These are phyloP conservation scores for Flaveria sonorensis DNA, from an alignment of 129 eudicot species.

Conservation along the genomic window DNA sequence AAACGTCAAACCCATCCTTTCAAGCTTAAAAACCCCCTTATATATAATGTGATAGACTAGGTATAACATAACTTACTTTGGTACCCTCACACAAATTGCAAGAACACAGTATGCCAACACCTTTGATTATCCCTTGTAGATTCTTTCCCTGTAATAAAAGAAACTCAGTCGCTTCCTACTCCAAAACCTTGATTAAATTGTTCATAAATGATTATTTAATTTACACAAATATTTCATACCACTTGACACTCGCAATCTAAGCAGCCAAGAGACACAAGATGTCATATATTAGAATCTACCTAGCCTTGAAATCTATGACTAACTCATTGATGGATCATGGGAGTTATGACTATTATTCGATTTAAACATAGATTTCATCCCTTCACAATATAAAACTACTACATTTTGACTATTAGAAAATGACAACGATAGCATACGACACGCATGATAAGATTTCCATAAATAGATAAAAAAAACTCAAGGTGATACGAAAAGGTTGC, in stretches of 20 bases:
- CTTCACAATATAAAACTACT: background rate
- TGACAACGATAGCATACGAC: background rate
- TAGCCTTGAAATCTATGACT: no score
- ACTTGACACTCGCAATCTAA: background rate
- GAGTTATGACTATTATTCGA: background rate
- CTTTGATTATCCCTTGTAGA: constrained; percentile 73
- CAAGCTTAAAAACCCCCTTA: constrained; percentile 11
- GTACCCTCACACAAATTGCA: constrained; percentile 74
- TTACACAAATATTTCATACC: background rate
- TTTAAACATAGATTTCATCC: constrained; percentile 1
- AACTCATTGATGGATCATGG: no score
- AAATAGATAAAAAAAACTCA: no score
- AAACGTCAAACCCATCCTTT: constrained; percentile 7
- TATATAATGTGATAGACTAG: background rate
- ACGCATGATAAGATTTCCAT: background rate
- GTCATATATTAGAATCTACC: background rate
- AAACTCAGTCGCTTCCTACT: background rate
- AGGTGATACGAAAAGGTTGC: background rate
- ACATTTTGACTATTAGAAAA: background rate
- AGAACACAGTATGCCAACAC: constrained; percentile 75
- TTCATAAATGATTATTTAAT: constrained; percentile 1
- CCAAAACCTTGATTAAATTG: constrained; percentile 8
- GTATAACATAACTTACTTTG: constrained; percentile 53
- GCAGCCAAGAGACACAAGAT: background rate
- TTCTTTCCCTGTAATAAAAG: constrained; percentile 46